A percentile compares a stretch with the other conserved stretches of the same genome.
These are phyloP conservation scores for Phytophthora constricta DNA, from an alignment of 352 stramenopile genomes.

Conservation along the genomic window DNA sequence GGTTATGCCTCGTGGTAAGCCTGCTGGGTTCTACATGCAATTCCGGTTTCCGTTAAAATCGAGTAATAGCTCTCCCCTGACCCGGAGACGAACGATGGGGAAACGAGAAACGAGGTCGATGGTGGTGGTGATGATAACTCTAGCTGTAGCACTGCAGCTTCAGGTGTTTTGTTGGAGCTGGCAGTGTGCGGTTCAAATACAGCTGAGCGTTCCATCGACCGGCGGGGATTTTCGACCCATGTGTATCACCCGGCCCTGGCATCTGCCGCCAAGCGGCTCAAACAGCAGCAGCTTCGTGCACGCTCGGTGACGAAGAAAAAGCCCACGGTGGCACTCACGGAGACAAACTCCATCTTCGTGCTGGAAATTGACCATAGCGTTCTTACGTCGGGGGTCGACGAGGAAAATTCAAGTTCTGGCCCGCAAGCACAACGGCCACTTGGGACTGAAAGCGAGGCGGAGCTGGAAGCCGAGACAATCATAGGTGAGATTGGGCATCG, in stretches of 20 bases:
- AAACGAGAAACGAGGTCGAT: conserved; percentile 17
- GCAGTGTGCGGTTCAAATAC: conserved; percentile 49
- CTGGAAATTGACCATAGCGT: conserved; percentile 52
- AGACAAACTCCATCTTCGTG: conserved; percentile 52
- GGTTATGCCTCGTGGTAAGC: conserved; percentile 56
- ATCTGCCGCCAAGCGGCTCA: conserved; percentile 37
- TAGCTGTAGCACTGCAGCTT: neutral
- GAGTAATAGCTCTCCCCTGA: neutral
- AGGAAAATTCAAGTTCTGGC: conserved; percentile 6
- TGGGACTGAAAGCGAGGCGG: conserved; percentile 28
- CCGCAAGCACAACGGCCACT: neutral
- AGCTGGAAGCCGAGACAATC: conserved; percentile 46
- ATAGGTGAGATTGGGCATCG: conserved; percentile 53
- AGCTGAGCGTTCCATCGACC: conserved; percentile 16
- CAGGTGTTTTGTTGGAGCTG: conserved; percentile 55
- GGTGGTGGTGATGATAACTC: conserved; percentile 10
- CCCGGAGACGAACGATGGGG: conserved; percentile 2
- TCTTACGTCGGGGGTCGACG: conserved; percentile 17
- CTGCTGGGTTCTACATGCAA: conserved; percentile 62
- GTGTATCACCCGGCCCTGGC: conserved; percentile 60
- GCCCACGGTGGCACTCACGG: conserved; percentile 38
- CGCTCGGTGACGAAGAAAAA: conserved; percentile 45
- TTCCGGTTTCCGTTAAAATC: conserved; percentile 48
- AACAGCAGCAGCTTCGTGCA: conserved; percentile 45
- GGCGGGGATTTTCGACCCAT: conserved; percentile 60